Evolutionary conservation across 306 rosid species (phyloP).

Genomic region (Ormosia semicastrata): DNA sequence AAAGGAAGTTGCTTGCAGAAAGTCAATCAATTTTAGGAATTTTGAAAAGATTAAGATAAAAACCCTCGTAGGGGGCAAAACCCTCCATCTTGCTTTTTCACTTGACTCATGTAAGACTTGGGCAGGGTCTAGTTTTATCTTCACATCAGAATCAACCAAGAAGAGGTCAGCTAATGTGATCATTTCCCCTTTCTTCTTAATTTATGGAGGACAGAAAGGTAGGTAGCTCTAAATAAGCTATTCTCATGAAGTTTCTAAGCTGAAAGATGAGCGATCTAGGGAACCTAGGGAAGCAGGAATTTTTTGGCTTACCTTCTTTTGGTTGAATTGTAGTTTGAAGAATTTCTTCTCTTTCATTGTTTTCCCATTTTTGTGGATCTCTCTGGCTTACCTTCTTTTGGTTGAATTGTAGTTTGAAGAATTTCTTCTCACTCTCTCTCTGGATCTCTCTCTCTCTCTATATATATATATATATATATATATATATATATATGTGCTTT

Average conservation of each 20-base stretch:
- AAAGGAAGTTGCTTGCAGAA: too few relatives aligned
- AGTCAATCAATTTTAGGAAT: too few relatives aligned
- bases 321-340: neutral
- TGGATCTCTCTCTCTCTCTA: too few relatives aligned
- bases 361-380: neutral
- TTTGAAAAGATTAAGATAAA: too few relatives aligned
- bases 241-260: neutral
- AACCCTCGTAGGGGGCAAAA: too few relatives aligned
- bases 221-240: neutral
- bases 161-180: too few relatives aligned
- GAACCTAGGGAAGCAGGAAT: neutral
- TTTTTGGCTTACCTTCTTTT: neutral
- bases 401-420: neutral
- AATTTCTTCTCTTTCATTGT: neutral
- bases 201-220: neutral
- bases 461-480: too few relatives aligned
- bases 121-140: too few relatives aligned
- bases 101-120: too few relatives aligned
- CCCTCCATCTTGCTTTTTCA: too few relatives aligned
- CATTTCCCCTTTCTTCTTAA: neutral
- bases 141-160: too few relatives aligned
- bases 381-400: neutral
- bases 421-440: neutral
- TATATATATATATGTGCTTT: too few relatives aligned
- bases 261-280: neutral